phyloP scores from a whole-genome alignment of 208 protist genomes.

The Crithidia sp. region DNA sequence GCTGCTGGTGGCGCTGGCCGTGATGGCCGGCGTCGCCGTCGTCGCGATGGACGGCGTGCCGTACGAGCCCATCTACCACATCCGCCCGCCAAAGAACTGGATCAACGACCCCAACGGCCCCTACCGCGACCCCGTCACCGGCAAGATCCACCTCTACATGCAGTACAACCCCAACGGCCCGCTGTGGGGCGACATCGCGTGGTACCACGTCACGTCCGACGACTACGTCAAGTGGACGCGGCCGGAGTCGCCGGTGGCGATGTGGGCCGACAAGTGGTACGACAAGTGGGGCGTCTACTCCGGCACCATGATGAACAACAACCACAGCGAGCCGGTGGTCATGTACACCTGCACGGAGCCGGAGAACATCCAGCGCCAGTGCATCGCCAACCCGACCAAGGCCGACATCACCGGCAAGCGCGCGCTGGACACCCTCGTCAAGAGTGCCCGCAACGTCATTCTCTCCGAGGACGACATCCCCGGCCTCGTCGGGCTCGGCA shows the following conservation, averaged over 20 bases:
- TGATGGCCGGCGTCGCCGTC: slow-evolving; percentile 10
- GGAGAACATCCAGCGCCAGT: slow-evolving; percentile 27
- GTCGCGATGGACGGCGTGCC: slow-evolving; percentile 22
- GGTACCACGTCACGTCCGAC: slow-evolving; percentile 55
- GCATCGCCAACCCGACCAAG: too few relatives aligned
- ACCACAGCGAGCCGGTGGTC: slow-evolving; percentile 1
- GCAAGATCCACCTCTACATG: slow-evolving; percentile 21
- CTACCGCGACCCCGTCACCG: too few relatives aligned
- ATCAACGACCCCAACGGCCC: too few relatives aligned
- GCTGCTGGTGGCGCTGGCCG: slow-evolving; percentile 18
- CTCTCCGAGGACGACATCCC: slow-evolving; percentile 36
- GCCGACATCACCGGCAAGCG: too few relatives aligned
- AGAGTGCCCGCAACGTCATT: slow-evolving; percentile 40
- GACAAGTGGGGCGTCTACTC: neutral
- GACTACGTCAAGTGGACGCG: slow-evolving; percentile 51
- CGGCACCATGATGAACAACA: neutral
- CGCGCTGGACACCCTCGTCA: slow-evolving; percentile 20
- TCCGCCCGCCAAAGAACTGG: slow-evolving; percentile 13
- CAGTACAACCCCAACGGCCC: slow-evolving; percentile 62
- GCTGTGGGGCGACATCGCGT: slow-evolving; percentile 43
- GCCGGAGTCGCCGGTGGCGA: too few relatives aligned
- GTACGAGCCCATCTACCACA: slow-evolving; percentile 43
- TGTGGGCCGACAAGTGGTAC: slow-evolving; percentile 41
- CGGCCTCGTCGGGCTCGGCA: slow-evolving; percentile 27
- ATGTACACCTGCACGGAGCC: slow-evolving; percentile 54